Evolutionary conservation across 2,329 filamentous ascomycete species (phyloP), one percentile per base, ranked within the genome.

Genomic region (Fusarium mangiferae): DNA sequence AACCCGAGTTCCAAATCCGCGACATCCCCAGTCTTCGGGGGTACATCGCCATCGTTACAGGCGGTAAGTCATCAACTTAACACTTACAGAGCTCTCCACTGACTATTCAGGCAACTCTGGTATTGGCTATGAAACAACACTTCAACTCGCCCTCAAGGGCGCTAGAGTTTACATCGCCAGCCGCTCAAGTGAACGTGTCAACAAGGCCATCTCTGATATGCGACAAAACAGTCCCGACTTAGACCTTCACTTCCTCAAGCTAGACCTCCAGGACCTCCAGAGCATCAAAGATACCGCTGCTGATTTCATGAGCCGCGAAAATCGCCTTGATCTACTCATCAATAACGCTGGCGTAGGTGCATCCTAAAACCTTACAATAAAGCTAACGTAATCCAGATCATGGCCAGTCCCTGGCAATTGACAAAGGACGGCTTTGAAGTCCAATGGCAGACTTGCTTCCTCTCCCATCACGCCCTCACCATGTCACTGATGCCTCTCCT

Each of bases 311-410:
- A 22, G 56, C 11, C 35, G 66, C 12, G 77, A 78, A 18, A 30
- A 56, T 15, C 65, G 66, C 5, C 69, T 78, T 18, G 75, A 78
- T 30, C 49, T 78, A 5, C 35, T 77, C 1, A 75, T 77, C 18
- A 77, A 77, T 30, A 78, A 78, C 30, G 75, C 75, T 3, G 75
- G 75, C 7, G 71, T 74, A 86, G 24, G 83, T 39, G 1, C 68
- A 11, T 4, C 9, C 17, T 12, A 7, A 15, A 1, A 4, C 2
- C 3, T 4, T 0, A 1, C 5, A 5, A 9, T 5, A 2, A 58
- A 28, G 12, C 63, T 72, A 20, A 64, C 81, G 9, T 74, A 0
- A 82, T 10, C 7, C 11, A 77, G 73, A 73, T 78, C 28, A 78
- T 78, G 75, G 70, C 59, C 3, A 65, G 60, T 24, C 76, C 74